These are phyloP conservation scores for Nidula niveotomentosa DNA, from an alignment of 1,284 basidiomycete genomes.

Conservation along the genomic window DNA sequence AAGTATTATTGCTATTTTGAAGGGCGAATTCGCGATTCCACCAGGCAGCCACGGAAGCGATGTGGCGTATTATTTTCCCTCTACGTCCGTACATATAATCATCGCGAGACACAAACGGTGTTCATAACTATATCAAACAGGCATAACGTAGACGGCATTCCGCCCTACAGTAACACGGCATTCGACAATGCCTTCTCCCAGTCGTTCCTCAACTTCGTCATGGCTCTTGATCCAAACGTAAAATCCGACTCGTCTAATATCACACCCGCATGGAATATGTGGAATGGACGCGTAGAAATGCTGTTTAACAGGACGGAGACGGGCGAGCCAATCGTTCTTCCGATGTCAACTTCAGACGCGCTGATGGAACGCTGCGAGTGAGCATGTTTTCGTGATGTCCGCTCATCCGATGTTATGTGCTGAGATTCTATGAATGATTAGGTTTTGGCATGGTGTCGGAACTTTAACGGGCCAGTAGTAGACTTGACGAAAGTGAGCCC, in stretches of 20 bases:
- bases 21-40: slow-evolving; percentile 35
- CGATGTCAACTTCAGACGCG: not conserved
- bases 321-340: not conserved
- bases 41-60: slow-evolving; percentile 32
- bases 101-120: no score
- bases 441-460: no score
- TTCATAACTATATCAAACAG: not conserved
- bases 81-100: slow-evolving; percentile 9
- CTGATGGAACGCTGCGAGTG: not conserved
- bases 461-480: no score
- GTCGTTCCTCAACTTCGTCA: no score
- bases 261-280: not conserved
- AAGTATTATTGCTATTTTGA: not conserved
- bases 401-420: not conserved
- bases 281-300: not conserved
- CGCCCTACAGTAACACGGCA: no score
- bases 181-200: no score
- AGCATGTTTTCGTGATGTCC: not conserved
- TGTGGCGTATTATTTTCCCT: slow-evolving; percentile 30
- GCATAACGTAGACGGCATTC: no score
- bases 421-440: no score
- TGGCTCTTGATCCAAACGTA: no score
- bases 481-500: no score
- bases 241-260: not conserved
- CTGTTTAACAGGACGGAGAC: not conserved